Percentiles rank a stretch among this genome's conserved stretches.
These are phyloP conservation scores for Leishmania lainsoni DNA, from an alignment of 208 protist species.

Conservation along the genomic window DNA sequence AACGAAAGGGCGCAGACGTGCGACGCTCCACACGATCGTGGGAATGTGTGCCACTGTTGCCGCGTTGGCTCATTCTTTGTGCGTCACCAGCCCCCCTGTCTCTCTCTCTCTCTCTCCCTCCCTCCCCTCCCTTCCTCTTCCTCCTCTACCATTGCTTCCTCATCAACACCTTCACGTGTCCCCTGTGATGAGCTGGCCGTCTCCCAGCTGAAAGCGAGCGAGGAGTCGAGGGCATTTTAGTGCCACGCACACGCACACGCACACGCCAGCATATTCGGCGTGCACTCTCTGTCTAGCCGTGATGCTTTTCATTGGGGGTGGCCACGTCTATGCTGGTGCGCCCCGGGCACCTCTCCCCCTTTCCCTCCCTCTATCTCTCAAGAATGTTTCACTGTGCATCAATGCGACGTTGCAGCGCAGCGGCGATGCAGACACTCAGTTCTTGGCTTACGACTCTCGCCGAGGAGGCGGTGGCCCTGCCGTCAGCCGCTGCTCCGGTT, in stretches of 20 bases:
- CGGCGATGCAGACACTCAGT: conserved; percentile 30
- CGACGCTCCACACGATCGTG: neutral
- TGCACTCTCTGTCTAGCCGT: too few species aligned
- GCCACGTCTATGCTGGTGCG: neutral
- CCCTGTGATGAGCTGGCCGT: too few species aligned
- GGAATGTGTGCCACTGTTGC: neutral
- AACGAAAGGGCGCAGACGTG: neutral
- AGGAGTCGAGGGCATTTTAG: too few species aligned
- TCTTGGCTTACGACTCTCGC: conserved; percentile 40
- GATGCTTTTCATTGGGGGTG: too few species aligned
- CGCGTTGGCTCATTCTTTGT: neutral
- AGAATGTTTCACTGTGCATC: conserved; percentile 13
- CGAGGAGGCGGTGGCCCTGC: conserved; percentile 29
- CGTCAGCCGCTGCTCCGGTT: neutral
- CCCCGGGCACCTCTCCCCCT: neutral
- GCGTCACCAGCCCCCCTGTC: neutral
- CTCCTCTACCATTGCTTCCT: neutral
- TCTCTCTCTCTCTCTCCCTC: neutral
- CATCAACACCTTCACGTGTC: neutral
- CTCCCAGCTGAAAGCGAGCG: too few species aligned
- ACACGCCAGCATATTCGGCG: too few species aligned
- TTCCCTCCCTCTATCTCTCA: neutral
- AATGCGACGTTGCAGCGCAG: conserved; percentile 24
- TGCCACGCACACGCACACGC: too few species aligned
- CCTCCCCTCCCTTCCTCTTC: neutral